phyloP scores from a whole-genome alignment of 2,329 filamentous ascomycete genomes.

The Coccinonectria pachysandricola region DNA sequence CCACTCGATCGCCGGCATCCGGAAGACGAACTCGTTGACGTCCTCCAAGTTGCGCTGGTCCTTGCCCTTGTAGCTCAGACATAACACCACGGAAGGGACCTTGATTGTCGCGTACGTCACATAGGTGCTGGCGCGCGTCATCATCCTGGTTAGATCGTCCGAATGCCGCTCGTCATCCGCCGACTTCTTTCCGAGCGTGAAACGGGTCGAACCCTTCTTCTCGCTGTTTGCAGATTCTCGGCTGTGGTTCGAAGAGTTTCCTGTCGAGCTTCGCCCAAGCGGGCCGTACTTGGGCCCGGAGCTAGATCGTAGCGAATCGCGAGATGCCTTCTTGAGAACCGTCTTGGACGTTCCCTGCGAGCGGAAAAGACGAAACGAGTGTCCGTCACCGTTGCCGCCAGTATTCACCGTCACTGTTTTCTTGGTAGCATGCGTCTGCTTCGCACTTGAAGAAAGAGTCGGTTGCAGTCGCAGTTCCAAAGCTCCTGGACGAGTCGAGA shows the following conservation, averaged over 20 bases:
- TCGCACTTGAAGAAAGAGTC: slow-evolving; percentile 56
- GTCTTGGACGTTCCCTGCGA: slow-evolving; percentile 33
- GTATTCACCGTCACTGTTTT: slow-evolving; percentile 41
- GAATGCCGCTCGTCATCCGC: slow-evolving; percentile 52
- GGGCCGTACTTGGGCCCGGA: slow-evolving; percentile 29
- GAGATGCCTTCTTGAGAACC: slow-evolving; percentile 41
- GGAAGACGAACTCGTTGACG: slow-evolving; percentile 95
- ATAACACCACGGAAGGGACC: slow-evolving; percentile 89
- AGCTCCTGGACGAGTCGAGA: slow-evolving; percentile 56
- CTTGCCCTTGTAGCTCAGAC: slow-evolving; percentile 92
- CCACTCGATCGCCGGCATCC: slow-evolving; percentile 87
- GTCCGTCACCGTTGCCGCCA: slow-evolving; percentile 31
- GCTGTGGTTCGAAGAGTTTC: slow-evolving; percentile 30
- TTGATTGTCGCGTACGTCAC: slow-evolving; percentile 96
- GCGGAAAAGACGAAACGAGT: slow-evolving; percentile 43
- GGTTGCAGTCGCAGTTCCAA: slow-evolving; percentile 76
- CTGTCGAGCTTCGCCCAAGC: slow-evolving; percentile 36
- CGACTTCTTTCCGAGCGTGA: slow-evolving; percentile 41
- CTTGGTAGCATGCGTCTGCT: slow-evolving; percentile 24
- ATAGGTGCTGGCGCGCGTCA: slow-evolving; percentile 86
- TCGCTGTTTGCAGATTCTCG: slow-evolving; percentile 28
- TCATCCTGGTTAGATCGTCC: slow-evolving; percentile 95
- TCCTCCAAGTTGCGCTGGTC: slow-evolving; percentile 93
- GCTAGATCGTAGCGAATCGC: slow-evolving; percentile 41
- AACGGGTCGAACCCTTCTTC: slow-evolving; percentile 44